Percentiles rank a stretch among this genome's conserved stretches.
Evolutionary conservation across 371 early-diverging fungal species (phyloP).

Genomic region (Lichtheimia corymbifera): DNA sequence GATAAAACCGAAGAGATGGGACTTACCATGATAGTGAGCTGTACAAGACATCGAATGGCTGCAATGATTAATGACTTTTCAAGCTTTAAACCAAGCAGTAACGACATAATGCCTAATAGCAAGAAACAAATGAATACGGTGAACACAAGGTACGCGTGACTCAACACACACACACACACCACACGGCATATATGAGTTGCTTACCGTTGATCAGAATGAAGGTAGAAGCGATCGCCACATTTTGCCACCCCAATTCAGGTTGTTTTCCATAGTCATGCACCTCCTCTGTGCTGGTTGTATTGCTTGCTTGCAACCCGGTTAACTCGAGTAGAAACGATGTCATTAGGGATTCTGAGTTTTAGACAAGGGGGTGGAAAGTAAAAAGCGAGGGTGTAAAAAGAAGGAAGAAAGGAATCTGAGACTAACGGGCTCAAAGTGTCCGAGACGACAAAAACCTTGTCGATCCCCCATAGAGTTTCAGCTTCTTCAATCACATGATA

Average conservation of each 20-base stretch:
- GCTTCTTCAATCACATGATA: too few relatives aligned
- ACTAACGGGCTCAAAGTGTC: too few relatives aligned
- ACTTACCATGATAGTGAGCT: constrained; percentile 62
- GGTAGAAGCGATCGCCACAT: constrained; percentile 48
- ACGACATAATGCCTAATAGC: constrained; percentile 48
- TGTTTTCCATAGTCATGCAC: constrained; percentile 7
- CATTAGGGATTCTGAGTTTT: neutral
- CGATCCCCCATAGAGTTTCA: too few relatives aligned
- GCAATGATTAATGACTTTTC: constrained; percentile 61
- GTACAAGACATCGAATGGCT: constrained; percentile 59
- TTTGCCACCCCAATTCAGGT: constrained; percentile 34
- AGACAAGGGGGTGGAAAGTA: neutral
- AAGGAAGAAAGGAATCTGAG: too few relatives aligned
- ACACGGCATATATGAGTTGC: neutral
- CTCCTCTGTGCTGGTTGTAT: neutral
- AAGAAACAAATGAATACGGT: constrained; percentile 8
- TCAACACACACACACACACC: neutral
- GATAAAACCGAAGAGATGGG: neutral
- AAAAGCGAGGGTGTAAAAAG: neutral
- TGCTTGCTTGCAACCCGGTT: constrained; percentile 4
- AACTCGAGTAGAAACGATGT: constrained; percentile 5
- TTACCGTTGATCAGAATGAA: constrained; percentile 53
- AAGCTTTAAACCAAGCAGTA: constrained; percentile 46
- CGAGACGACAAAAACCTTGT: too few relatives aligned
- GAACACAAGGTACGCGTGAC: neutral